A percentile compares a stretch with the other conserved stretches of the same genome.
Evolutionary conservation across 148 eudicot species (phyloP).

Genomic region (Cornus florida): DNA sequence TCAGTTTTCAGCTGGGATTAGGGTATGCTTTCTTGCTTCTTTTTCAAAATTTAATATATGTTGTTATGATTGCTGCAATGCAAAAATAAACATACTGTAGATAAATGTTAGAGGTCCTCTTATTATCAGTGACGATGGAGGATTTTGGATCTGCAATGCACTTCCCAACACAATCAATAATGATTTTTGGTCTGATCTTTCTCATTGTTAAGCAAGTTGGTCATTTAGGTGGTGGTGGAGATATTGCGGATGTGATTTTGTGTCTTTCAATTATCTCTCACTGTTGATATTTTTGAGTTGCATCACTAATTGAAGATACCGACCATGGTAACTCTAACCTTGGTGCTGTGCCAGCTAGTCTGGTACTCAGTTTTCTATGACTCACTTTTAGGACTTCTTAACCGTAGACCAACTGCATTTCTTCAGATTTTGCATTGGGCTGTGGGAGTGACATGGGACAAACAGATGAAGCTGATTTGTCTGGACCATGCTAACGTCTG

Average conservation of each 20-base stretch:
- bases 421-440: too few relatives aligned
- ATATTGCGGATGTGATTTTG: not conserved
- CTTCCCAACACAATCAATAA: not conserved
- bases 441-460: too few relatives aligned
- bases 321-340: too few relatives aligned
- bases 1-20: constrained; percentile 82
- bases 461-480: too few relatives aligned
- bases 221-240: not conserved
- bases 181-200: not conserved
- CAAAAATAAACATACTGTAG: not conserved
- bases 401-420: too few relatives aligned
- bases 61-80: not conserved
- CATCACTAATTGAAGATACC: not conserved
- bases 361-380: too few relatives aligned
- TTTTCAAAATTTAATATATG: not conserved
- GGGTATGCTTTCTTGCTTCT: constrained; percentile 44
- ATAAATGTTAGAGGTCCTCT: not conserved
- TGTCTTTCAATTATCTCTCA: not conserved
- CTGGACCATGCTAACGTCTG: too few relatives aligned
- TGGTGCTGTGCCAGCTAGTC: too few relatives aligned
- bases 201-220: not conserved
- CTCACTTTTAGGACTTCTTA: too few relatives aligned
- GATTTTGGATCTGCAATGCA: not conserved
- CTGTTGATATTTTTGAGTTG: not conserved
- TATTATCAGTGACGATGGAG: not conserved